phyloP scores from a whole-genome alignment of 2,329 filamentous ascomycete genomes.

The Anisogramma anomala region DNA sequence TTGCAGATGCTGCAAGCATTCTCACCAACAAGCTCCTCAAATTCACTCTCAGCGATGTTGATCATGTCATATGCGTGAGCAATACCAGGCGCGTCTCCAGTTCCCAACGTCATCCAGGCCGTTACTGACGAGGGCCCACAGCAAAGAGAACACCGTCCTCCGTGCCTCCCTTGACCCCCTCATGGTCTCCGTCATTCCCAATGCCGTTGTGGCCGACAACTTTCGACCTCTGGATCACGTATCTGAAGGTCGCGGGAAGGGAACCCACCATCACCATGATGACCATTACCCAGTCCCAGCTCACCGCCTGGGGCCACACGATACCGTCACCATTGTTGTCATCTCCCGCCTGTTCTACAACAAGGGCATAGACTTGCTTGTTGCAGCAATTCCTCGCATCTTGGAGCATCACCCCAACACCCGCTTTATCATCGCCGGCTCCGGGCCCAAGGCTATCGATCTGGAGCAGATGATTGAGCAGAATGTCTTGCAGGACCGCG shows the following conservation, averaged over 20 bases:
- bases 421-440: constrained; percentile 91
- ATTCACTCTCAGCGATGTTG: constrained; percentile 90
- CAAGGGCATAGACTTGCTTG: constrained; percentile 94
- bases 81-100: constrained; percentile 70
- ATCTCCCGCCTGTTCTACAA: constrained; percentile 98
- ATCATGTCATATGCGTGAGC: constrained; percentile 96
- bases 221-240: constrained; percentile 60
- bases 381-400: constrained; percentile 87
- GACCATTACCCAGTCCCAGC: constrained; percentile 38
- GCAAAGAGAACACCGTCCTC: constrained; percentile 96
- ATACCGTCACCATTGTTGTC: constrained; percentile 90
- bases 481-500: constrained; percentile 84
- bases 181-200: constrained; percentile 97
- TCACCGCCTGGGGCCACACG: constrained; percentile 64
- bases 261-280: constrained; percentile 28
- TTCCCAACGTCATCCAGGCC: neutral
- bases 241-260: constrained; percentile 16
- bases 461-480: constrained; percentile 97
- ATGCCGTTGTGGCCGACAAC: constrained; percentile 92
- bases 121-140: constrained; percentile 27
- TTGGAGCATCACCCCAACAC: constrained; percentile 83
- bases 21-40: constrained; percentile 95
- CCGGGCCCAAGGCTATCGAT: constrained; percentile 92
- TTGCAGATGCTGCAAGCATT: constrained; percentile 91
- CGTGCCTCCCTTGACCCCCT: constrained; percentile 87